These are phyloP conservation scores for Kodamaea anthophila DNA, from an alignment of 1,139 yeast genomes.

Conservation along the genomic window DNA sequence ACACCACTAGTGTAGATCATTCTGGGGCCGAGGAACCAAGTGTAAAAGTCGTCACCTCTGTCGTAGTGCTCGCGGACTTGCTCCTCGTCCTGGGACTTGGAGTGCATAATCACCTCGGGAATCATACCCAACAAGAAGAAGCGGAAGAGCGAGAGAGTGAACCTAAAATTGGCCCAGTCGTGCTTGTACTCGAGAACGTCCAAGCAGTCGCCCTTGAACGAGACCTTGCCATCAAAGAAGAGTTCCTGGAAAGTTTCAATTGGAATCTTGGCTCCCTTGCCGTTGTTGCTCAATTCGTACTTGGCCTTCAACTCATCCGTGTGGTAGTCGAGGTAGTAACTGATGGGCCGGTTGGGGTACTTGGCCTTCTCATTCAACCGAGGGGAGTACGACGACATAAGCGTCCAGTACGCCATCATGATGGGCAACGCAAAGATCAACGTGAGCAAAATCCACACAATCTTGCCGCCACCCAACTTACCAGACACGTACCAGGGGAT, in stretches of 20 bases:
- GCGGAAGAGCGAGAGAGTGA: slow-evolving; percentile 72
- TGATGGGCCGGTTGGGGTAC: slow-evolving; percentile 73
- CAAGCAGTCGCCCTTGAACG: slow-evolving; percentile 82
- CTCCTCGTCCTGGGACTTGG: slow-evolving; percentile 92
- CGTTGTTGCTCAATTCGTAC: slow-evolving; percentile 51
- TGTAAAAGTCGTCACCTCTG: slow-evolving; percentile 93
- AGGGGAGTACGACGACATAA: slow-evolving; percentile 72
- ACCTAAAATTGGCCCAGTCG: slow-evolving; percentile 83
- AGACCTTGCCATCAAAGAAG: slow-evolving; percentile 77
- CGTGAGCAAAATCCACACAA: slow-evolving; percentile 54
- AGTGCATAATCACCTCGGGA: slow-evolving; percentile 89
- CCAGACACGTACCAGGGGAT: slow-evolving; percentile 62
- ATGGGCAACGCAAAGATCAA: slow-evolving; percentile 59
- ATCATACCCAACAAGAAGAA: slow-evolving; percentile 84
- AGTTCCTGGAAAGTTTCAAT: slow-evolving; percentile 91
- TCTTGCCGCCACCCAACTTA: slow-evolving; percentile 69
- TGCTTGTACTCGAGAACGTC: slow-evolving; percentile 83
- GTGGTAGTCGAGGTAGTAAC: slow-evolving; percentile 77
- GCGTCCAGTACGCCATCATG: slow-evolving; percentile 76
- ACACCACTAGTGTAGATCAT: slow-evolving; percentile 91
- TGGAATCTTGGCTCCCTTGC: slow-evolving; percentile 70
- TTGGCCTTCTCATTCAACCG: slow-evolving; percentile 73
- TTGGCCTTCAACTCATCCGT: slow-evolving; percentile 65
- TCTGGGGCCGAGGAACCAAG: slow-evolving; percentile 92
- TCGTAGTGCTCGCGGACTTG: slow-evolving; percentile 95